Evolutionary conservation across 306 rosid species (phyloP).

Genomic region (Malus sylvestris): DNA sequence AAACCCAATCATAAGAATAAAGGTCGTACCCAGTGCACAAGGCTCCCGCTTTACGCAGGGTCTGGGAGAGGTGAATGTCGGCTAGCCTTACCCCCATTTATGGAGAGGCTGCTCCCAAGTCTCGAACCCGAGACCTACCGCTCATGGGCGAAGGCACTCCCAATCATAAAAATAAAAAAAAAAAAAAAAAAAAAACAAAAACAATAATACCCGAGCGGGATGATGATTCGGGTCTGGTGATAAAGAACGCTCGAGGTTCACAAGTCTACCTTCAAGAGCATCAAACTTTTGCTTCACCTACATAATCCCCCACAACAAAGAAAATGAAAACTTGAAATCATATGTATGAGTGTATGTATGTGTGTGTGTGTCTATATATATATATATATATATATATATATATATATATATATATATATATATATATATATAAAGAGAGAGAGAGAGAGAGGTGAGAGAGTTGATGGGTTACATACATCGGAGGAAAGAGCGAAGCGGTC

Average conservation of each 20-base stretch:
- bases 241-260: constrained; percentile 24
- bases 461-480: constrained; percentile 12
- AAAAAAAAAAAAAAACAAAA: not conserved
- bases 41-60: too few species aligned
- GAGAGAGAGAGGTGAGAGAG: not conserved
- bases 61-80: too few species aligned
- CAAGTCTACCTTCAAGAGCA: constrained; percentile 28
- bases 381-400: too few species aligned
- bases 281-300: constrained; percentile 30
- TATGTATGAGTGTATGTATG: too few species aligned
- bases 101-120: too few species aligned
- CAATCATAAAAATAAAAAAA: too few species aligned
- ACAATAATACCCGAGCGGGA: constrained; percentile 20
- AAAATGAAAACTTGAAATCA: not conserved
- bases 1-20: not conserved
- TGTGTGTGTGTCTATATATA: not conserved
- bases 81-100: too few species aligned
- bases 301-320: not conserved
- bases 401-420: not conserved
- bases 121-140: too few species aligned
- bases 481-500: constrained; percentile 25
- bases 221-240: constrained; percentile 7
- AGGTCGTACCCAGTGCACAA: too few species aligned
- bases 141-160: too few species aligned
- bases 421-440: not conserved